phyloP scores from a whole-genome alignment of 2,329 filamentous ascomycete species.

The Aspergillus neotritici region DNA sequence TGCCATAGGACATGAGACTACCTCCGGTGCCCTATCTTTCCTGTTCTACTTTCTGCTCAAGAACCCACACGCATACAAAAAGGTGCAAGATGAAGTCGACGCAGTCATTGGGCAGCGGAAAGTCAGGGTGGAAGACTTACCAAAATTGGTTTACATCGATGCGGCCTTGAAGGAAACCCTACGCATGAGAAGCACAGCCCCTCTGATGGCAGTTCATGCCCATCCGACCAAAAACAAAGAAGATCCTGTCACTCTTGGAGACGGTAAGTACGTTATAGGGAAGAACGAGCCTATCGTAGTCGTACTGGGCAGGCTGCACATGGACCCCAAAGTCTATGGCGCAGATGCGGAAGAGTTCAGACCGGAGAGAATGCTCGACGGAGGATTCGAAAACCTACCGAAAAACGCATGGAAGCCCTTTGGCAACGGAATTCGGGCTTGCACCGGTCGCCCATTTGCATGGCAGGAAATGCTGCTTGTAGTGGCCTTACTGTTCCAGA shows the following conservation, averaged over 20 bases:
- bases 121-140: slow-evolving; percentile 57
- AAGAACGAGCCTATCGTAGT: slow-evolving; percentile 48
- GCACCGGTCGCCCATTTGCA: slow-evolving; percentile 68
- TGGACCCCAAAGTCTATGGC: slow-evolving; percentile 60
- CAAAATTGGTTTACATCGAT: slow-evolving; percentile 59
- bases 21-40: slow-evolving; percentile 62
- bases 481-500: slow-evolving; percentile 61
- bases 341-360: slow-evolving; percentile 60
- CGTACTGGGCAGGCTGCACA: slow-evolving; percentile 52
- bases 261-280: slow-evolving; percentile 56
- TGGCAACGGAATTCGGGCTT: slow-evolving; percentile 64
- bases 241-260: slow-evolving; percentile 47
- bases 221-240: slow-evolving; percentile 38
- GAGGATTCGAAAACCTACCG: slow-evolving; percentile 59
- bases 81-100: slow-evolving; percentile 64
- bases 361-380: slow-evolving; percentile 68
- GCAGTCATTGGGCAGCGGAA: slow-evolving; percentile 54
- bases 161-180: slow-evolving; percentile 63
- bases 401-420: slow-evolving; percentile 67
- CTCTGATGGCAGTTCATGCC: slow-evolving; percentile 47
- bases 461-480: slow-evolving; percentile 66
- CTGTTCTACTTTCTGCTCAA: slow-evolving; percentile 60
- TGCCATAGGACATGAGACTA: slow-evolving; percentile 60
- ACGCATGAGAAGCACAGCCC: slow-evolving; percentile 54
- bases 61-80: slow-evolving; percentile 54